Evolutionary conservation across 2,329 filamentous ascomycete genomes (phyloP), one percentile per base, ranked within the genome.

Genomic region (Fusarium cyanostomum): DNA sequence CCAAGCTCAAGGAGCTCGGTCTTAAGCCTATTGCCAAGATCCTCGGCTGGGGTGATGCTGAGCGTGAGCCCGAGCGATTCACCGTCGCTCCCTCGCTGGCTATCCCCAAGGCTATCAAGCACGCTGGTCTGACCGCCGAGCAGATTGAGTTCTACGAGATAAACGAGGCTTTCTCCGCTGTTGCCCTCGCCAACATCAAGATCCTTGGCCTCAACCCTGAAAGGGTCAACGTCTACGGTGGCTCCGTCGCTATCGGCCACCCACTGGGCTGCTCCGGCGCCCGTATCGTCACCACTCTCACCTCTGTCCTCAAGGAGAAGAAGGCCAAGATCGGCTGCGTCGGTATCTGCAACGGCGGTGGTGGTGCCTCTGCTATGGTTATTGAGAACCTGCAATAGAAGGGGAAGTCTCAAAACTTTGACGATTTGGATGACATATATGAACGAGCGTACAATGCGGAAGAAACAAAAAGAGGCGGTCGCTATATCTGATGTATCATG

Each of bases 131-230:
- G 62, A 86, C 87, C 55, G 85, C 89, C 69, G 87, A 89, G 64
- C 84, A 92, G 58, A 85, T 99, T 56, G 94, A 98, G 73, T 95
- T 88, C 71, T 99, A 95, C 78, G 95, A 99, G 84, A 97, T 99
- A 84, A 99, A 99, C 84, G 95, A 99, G 84, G 95, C 95, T 37
- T 99, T 99, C 84, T 95, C 92, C 64, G 95, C 97, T 45, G 95
- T 99, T 64, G 92, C 95, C 34, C 86, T 99, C 49, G 94, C 95
- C 68, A 99, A 99, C 84, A 88, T 97, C 81, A 97, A 99, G 86
- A 79, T 98, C 52, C 88, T 99, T 35, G 85, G 84, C 62, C 81
- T 99, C 55, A 83, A 84, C 65, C 85, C 91, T 67, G 91, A 94
- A 59, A 96, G 93, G 81, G 94, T 99, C 75, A 99, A 99, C 81